phyloP scores from a whole-genome alignment of 148 eudicot species.

The Amaranthus palmeri region DNA sequence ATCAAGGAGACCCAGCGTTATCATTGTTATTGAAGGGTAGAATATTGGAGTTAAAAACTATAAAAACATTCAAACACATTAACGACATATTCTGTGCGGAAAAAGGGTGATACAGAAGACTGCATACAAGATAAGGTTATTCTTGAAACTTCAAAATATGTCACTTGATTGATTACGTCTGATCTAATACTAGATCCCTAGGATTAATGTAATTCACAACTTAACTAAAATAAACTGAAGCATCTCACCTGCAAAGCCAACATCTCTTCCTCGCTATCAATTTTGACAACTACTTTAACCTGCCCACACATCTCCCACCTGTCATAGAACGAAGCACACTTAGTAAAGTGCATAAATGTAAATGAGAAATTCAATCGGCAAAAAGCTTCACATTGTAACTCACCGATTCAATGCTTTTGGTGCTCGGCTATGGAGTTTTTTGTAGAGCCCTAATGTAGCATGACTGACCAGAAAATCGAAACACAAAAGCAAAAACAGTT shows the following conservation, averaged over 20 bases:
- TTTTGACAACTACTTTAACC: constrained; percentile 96
- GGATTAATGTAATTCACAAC: neutral
- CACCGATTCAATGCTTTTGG: constrained; percentile 87
- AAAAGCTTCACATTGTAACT: constrained; percentile 8
- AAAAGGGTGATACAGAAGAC: neutral
- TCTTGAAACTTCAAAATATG: neutral
- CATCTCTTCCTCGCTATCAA: constrained; percentile 91
- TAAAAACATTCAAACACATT: neutral
- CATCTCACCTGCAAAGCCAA: constrained; percentile 56
- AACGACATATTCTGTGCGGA: neutral
- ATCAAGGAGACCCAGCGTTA: neutral
- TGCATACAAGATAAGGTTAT: neutral
- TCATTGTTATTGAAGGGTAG: no score
- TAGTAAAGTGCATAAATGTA: constrained; percentile 6
- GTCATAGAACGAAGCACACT: constrained; percentile 16
- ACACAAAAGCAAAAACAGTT: neutral
- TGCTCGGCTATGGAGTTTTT: constrained; percentile 78
- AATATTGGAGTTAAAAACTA: neutral
- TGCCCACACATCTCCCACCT: constrained; percentile 99
- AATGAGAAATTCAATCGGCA: neutral
- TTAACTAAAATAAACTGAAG: neutral
- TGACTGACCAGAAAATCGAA: constrained; percentile 44
- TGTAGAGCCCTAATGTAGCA: constrained; percentile 94
- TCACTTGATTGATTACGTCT: neutral
- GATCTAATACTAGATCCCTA: neutral